Evolutionary conservation across 164 flowering plant species (phyloP).

Genomic region (Liriodendron chinense): DNA sequence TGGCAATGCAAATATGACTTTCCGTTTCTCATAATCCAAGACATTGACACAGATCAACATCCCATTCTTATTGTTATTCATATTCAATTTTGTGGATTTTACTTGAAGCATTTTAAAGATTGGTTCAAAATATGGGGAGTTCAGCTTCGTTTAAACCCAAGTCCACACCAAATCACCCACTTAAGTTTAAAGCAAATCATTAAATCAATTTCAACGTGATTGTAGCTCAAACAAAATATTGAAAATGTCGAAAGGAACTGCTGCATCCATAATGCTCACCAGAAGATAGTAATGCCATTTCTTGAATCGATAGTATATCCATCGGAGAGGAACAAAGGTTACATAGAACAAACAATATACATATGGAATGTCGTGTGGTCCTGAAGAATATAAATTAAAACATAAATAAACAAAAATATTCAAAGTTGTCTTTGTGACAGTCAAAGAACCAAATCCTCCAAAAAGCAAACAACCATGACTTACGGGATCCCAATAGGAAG

Average conservation of each 20-base stretch:
- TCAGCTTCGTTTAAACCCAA: no score
- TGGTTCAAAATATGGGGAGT: no score
- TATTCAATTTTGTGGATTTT: no score
- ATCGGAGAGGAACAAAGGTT: slow-evolving; percentile 85
- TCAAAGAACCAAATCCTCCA: background rate
- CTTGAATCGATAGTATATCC: slow-evolving; percentile 96
- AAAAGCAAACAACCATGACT: slow-evolving; percentile 28
- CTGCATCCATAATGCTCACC: slow-evolving; percentile 46
- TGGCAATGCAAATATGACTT: no score
- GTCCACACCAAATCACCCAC: no score
- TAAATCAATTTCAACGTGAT: no score
- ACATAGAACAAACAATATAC: slow-evolving; percentile 88
- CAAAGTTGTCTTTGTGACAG: background rate
- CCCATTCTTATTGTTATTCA: no score
- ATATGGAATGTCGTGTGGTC: slow-evolving; percentile 90
- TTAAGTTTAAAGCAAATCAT: no score
- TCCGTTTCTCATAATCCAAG: no score
- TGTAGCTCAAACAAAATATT: no score
- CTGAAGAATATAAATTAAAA: slow-evolving; percentile 34
- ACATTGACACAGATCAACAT: no score
- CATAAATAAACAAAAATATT: background rate
- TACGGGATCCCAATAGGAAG: slow-evolving; percentile 86
- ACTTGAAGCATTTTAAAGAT: no score
- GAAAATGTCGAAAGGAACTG: background rate
- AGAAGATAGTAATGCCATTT: slow-evolving; percentile 97